A percentile compares a stretch with the other conserved stretches of the same genome.
Conservation (phyloP, 306 rosid species). For the Quercus wislizeni region DNA sequence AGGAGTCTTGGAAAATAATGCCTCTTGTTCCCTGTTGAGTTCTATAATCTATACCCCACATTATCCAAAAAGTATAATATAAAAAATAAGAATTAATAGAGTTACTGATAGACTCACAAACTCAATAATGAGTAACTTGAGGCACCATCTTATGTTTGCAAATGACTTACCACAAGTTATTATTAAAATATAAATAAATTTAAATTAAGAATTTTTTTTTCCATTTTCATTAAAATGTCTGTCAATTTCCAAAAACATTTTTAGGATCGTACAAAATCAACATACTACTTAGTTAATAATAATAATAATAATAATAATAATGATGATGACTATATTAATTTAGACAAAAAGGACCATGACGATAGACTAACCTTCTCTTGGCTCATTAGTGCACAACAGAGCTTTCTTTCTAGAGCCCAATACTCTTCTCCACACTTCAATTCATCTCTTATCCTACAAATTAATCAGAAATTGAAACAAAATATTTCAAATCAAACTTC, state of each 20-base stretch:
- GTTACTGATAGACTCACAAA: background rate
- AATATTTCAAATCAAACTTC: slow-evolving; percentile 12
- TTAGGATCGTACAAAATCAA: background rate
- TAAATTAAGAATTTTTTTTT: background rate
- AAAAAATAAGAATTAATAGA: background rate
- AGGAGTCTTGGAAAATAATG: background rate
- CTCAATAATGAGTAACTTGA: background rate
- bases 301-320: background rate
- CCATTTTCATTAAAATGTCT: background rate
- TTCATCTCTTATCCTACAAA: slow-evolving; percentile 66
- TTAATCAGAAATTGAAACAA: slow-evolving; percentile 16
- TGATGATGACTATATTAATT: background rate
- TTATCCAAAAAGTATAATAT: background rate
- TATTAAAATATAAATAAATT: background rate
- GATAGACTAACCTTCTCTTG: slow-evolving; percentile 46
- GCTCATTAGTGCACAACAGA: slow-evolving; percentile 58
- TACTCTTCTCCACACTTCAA: slow-evolving; percentile 75
- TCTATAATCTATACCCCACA: background rate
- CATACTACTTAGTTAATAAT: background rate
- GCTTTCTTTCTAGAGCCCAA: slow-evolving; percentile 90
- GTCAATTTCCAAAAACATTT: background rate
- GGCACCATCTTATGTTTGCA: background rate
- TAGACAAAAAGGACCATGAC: background rate
- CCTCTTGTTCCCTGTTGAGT: background rate
- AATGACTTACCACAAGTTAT: background rate